Conservation (phyloP, 2,329 filamentous ascomycete species). For the Ophiosphaerella korrae region DNA sequence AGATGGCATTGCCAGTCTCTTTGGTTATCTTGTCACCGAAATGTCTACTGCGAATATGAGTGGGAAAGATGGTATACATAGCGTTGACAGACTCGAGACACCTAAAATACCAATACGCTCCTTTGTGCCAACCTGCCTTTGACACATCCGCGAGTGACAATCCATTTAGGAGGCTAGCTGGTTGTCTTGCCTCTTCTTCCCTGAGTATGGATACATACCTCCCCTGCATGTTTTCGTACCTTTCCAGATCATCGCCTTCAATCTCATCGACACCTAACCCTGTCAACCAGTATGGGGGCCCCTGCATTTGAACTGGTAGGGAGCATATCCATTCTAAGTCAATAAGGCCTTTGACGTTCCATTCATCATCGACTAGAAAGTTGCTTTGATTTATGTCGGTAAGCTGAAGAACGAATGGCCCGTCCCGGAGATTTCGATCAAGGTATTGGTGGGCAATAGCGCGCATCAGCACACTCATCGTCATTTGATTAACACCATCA, state of each 20-base stretch:
- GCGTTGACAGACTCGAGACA: background rate
- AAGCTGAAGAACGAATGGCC: conserved; percentile 10
- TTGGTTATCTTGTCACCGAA: background rate
- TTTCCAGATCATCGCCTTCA: background rate
- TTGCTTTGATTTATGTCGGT: conserved; percentile 51
- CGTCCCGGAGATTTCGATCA: background rate
- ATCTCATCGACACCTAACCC: background rate
- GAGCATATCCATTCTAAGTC: conserved; percentile 46
- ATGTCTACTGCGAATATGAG: background rate
- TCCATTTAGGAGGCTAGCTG: background rate
- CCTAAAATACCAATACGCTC: background rate
- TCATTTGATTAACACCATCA: background rate
- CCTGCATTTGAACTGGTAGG: conserved; percentile 33
- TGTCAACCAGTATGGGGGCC: conserved; percentile 37
- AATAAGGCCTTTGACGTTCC: conserved; percentile 44
- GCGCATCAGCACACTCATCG: background rate
- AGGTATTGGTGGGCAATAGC: background rate
- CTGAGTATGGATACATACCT: background rate
- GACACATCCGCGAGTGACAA: background rate
- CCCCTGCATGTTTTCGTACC: background rate
- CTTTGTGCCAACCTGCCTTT: background rate
- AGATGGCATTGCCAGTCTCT: background rate
- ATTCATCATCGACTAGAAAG: conserved; percentile 42
- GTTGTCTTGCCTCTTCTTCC: background rate
- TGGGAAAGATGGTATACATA: background rate